Conservation (phyloP, 768 basidiomycete species). For the Neoboletus subvelutipes region DNA sequence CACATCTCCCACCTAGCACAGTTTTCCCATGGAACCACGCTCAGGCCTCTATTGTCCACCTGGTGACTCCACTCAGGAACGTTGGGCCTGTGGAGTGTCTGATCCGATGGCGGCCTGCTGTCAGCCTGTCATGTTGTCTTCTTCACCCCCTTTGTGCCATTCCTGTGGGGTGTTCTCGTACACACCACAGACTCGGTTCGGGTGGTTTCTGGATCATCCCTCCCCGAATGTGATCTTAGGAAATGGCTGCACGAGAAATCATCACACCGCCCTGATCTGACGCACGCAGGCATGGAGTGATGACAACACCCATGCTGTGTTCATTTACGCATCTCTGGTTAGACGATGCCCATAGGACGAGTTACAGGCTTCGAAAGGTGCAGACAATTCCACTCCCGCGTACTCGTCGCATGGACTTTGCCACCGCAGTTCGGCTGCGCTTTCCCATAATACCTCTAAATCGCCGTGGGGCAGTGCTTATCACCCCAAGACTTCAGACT, state of each 20-base stretch:
- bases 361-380: neutral
- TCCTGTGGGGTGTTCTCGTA: too few relatives aligned
- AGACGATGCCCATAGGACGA: neutral
- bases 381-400: neutral
- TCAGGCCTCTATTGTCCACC: neutral
- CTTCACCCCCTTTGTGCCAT: neutral
- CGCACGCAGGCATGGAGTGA: neutral
- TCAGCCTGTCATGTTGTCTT: neutral
- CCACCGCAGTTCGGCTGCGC: neutral
- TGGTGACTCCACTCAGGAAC: neutral
- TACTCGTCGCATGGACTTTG: neutral
- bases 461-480: slow-evolving; percentile 5
- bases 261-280: neutral
- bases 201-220: neutral
- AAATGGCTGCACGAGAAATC: neutral
- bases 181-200: neutral
- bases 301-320: too few relatives aligned
- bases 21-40: neutral
- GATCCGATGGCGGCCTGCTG: neutral
- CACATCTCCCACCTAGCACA: neutral
- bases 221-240: neutral
- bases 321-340: neutral
- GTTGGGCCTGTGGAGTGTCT: neutral
- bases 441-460: neutral
- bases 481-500: neutral